Evolutionary conservation across 345 rosid genomes (phyloP), one percentile per base, ranked within the genome.

Genomic region (Salix exigua): DNA sequence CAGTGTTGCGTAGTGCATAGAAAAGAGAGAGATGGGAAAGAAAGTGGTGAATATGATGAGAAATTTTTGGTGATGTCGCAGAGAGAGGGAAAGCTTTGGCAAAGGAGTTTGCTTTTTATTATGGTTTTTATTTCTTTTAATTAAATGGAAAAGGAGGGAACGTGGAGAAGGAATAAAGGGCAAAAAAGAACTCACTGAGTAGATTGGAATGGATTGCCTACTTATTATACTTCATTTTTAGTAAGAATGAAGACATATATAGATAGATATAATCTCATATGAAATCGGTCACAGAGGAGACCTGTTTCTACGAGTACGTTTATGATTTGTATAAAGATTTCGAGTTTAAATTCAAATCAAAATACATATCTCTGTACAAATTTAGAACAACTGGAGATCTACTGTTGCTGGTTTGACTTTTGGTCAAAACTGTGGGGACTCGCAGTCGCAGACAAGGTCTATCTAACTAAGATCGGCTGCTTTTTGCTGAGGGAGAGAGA

Each of bases 21-120:
- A 46, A 72, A 44, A 75, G 82, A 42, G 75, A 67, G 70, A 67
- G 74, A 46, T n/a, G 26, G 62, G 2, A 58, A n/a, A 3, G 44
- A 10, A 33, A 73, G 83, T 73, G 86, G 88, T 81, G 82, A 81
- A 75, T 66, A 83, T 88, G 88, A 88, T 84, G 88, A 86, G 76
- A 77, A 75, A 70, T 84, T 80, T 81, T 63, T 78, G 80, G 44
- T 66, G 83, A 73, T 66, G 80, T 61, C 79, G 81, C 81, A 78
- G 79, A 78, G 81, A 70, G 74, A 46, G 46, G 73, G 21, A 67
- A 77, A 79, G 81, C 87, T 83, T 85, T 85, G 74, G 82, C 62
- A 75, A 86, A 88, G 82, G 83, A 37, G 78, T 71, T 46, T 66
- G 70, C 79, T 75, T 87, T 84, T 75, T 33, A 19, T 26, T 31